phyloP scores from a whole-genome alignment of 1,284 basidiomycete genomes.

The Singerocomus inundabilis region DNA sequence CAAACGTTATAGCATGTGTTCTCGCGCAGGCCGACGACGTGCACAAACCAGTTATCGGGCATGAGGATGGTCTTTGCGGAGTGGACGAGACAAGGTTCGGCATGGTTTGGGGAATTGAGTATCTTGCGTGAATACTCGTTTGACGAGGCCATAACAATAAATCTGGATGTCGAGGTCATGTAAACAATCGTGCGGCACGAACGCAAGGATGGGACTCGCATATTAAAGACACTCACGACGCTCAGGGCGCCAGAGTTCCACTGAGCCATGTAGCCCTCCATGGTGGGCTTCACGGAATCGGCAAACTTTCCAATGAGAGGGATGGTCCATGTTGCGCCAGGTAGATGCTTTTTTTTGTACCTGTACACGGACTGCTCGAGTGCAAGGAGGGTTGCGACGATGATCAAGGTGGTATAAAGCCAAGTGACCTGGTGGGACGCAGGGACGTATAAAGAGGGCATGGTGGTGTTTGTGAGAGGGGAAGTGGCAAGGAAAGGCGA shows the following conservation, averaged over 20 bases:
- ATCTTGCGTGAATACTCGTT: slow-evolving; percentile 92
- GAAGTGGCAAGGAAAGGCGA: slow-evolving; percentile 37
- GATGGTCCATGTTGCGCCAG: slow-evolving; percentile 89
- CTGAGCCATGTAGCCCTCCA: slow-evolving; percentile 87
- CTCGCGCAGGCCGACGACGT: not conserved
- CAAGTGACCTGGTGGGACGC: slow-evolving; percentile 46
- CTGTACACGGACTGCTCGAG: slow-evolving; percentile 86
- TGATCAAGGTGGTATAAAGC: slow-evolving; percentile 62
- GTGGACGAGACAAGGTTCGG: slow-evolving; percentile 93
- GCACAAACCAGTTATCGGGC: slow-evolving; percentile 84
- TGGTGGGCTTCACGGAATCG: slow-evolving; percentile 83
- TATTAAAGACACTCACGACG: slow-evolving; percentile 92
- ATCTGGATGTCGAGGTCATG: slow-evolving; percentile 48
- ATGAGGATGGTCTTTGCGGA: slow-evolving; percentile 88
- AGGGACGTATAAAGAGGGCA: slow-evolving; percentile 43
- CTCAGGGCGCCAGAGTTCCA: slow-evolving; percentile 86
- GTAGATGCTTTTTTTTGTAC: slow-evolving; percentile 83
- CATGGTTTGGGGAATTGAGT: slow-evolving; percentile 84
- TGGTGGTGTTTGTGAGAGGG: slow-evolving; percentile 43
- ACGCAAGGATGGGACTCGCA: slow-evolving; percentile 52
- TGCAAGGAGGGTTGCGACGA: slow-evolving; percentile 64
- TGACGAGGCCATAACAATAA: slow-evolving; percentile 94
- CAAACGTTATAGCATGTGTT: not conserved
- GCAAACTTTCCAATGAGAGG: slow-evolving; percentile 93
- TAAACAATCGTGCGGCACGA: slow-evolving; percentile 5